phyloP scores from a whole-genome alignment of 2,329 filamentous ascomycete genomes.

The Claviceps humidiphila region DNA sequence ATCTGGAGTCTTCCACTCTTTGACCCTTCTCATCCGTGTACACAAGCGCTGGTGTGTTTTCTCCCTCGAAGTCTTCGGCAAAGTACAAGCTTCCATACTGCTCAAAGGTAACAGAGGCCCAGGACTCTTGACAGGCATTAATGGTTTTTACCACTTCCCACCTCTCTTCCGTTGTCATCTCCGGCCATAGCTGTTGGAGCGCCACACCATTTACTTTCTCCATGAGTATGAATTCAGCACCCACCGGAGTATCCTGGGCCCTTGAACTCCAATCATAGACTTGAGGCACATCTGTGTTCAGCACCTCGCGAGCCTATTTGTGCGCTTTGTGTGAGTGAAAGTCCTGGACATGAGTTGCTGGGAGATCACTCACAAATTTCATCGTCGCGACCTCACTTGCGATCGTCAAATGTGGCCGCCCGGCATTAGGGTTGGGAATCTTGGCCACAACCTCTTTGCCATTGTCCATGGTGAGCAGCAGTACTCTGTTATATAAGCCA shows the following conservation, averaged over 20 bases:
- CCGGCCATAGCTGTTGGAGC: neutral
- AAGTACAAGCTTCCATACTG: no score
- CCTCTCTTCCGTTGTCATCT: no score
- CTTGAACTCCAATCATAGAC: neutral
- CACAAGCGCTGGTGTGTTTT: no score
- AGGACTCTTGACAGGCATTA: no score
- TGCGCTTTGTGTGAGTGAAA: neutral
- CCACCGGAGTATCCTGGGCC: neutral
- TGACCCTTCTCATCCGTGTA: no score
- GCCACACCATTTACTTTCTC: neutral
- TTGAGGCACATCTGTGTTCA: neutral
- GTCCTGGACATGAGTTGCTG: neutral
- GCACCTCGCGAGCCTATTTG: neutral
- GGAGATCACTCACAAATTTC: neutral
- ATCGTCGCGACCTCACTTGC: no score
- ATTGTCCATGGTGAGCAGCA: neutral
- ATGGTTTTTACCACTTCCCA: no score
- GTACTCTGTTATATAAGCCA: neutral
- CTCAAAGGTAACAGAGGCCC: no score
- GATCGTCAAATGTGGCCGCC: no score
- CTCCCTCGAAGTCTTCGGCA: no score
- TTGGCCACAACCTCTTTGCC: neutral
- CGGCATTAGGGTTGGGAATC: no score
- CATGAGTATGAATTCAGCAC: neutral
- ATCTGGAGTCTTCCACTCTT: no score